Base-by-base conservation (phyloP, 495 filamentous ascomycete genomes). In the Aspergillus ostianus region DNA sequence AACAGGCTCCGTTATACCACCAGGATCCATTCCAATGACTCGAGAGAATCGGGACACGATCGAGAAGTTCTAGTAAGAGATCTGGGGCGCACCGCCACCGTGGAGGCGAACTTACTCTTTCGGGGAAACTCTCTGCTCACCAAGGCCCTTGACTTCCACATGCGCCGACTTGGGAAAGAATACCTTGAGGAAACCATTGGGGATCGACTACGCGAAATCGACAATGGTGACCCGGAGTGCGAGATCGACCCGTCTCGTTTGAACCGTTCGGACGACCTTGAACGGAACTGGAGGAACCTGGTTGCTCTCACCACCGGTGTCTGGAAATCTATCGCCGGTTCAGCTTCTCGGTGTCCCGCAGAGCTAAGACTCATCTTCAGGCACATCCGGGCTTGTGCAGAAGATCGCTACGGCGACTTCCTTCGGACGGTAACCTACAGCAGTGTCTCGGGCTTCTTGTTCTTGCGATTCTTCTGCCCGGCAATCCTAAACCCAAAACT, bases 351-450 rank as follows among this genome's bases (percentile, higher is more conserved):
- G 50, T 90, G 96, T 68, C 93, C 94, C 13, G 70, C 90, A 8
- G 95, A 98, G 71, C 76, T 99, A 30, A 79, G 94, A 55, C 84
- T 88, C 41, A 90, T 99, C 23, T 87, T 99, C 65, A 87, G 94
- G 64, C 94, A 97, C 64, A 91, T 99, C 47, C 84, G 92, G 55
- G 90, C 91, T 18, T 96, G 95, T 61, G 93, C 94, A 13, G 94
- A 97, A 70, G 94, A 98, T 72, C 87, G 93, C 26, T 99, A 97
- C 75, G 94, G 94, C n/a, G 92, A 96, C 67, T 94, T 94, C 66
- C 77, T 96, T 44, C 85, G 91, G 18, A 93, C 88, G n/a, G 92
- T 97, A 36, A 86, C 87, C 23, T 99, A 98, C 71, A 97, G 92
- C 59, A 95, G 91, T 68, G 93, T 99, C 30, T 97, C 92, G 58